Evolutionary conservation across 352 stramenopile species (phyloP).

Genomic region (Aphanomyces euteiches): DNA sequence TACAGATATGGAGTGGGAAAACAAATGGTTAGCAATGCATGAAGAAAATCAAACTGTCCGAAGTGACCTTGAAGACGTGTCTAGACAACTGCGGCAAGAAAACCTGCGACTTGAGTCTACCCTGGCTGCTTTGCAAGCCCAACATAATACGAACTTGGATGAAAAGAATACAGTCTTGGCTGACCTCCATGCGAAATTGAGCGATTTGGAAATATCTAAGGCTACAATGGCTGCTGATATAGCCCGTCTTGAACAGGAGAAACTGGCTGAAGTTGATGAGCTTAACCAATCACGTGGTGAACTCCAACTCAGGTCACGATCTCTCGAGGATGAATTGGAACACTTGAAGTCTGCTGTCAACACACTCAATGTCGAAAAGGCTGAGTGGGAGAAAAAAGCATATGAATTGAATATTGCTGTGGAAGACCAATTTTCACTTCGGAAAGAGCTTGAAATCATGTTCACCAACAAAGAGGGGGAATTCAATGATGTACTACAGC

Average conservation of each 20-base stretch:
- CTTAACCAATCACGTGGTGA: neutral
- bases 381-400: no score
- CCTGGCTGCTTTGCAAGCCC: slow-evolving; percentile 36
- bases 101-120: slow-evolving; percentile 42
- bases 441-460: neutral
- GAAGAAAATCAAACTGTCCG: slow-evolving; percentile 1
- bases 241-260: neutral
- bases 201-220: neutral
- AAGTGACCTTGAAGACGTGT: no score
- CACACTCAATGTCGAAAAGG: no score
- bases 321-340: neutral
- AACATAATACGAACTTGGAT: slow-evolving; percentile 33
- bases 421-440: no score
- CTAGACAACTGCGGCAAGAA: neutral
- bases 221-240: neutral
- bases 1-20: neutral
- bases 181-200: neutral
- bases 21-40: slow-evolving; percentile 13
- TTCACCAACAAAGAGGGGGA: neutral
- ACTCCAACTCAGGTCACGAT: neutral
- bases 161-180: neutral
- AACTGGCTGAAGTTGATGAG: neutral
- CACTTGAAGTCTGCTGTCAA: neutral
- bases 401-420: no score
- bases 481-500: neutral